Percentiles rank a stretch among this genome's conserved stretches.
These are phyloP conservation scores for Aspergillus costaricaensis DNA, from an alignment of 2,329 filamentous ascomycete genomes.

Conservation along the genomic window DNA sequence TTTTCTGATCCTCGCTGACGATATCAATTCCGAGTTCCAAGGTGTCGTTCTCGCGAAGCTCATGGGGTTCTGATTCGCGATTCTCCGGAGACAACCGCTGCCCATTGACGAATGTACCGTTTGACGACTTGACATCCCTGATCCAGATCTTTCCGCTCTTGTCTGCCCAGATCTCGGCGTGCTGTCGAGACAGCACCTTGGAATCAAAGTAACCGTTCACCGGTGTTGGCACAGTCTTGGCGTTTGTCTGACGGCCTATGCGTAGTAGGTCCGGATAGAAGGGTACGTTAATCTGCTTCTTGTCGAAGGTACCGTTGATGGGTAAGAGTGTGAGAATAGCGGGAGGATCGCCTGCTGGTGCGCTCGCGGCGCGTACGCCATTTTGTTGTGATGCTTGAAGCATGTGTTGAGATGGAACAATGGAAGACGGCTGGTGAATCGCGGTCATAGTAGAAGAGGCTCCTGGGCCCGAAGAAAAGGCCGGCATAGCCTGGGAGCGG, in stretches of 20 bases:
- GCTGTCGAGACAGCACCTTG: slow-evolving; percentile 92
- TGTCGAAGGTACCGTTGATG: slow-evolving; percentile 94
- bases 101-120: slow-evolving; percentile 97
- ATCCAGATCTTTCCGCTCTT: slow-evolving; percentile 89
- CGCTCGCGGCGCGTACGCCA: slow-evolving; percentile 50
- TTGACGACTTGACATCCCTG: slow-evolving; percentile 95
- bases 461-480: slow-evolving; percentile 59
- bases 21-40: slow-evolving; percentile 97
- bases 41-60: slow-evolving; percentile 86
- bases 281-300: slow-evolving; percentile 92
- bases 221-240: slow-evolving; percentile 88
- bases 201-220: slow-evolving; percentile 97
- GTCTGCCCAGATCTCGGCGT: slow-evolving; percentile 93
- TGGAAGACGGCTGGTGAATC: slow-evolving; percentile 62
- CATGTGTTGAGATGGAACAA: slow-evolving; percentile 70
- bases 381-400: slow-evolving; percentile 64
- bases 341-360: slow-evolving; percentile 60
- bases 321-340: slow-evolving; percentile 84
- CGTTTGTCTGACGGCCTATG: slow-evolving; percentile 95
- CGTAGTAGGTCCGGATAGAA: slow-evolving; percentile 91
- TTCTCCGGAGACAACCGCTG: slow-evolving; percentile 89
- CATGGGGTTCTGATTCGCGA: slow-evolving; percentile 91
- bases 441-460: slow-evolving; percentile 65
- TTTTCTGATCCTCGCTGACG: slow-evolving; percentile 97
- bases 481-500: slow-evolving; percentile 62